Conservation (phyloP, 2,329 filamentous ascomycete species). For the Microthyrium microscopicum region DNA sequence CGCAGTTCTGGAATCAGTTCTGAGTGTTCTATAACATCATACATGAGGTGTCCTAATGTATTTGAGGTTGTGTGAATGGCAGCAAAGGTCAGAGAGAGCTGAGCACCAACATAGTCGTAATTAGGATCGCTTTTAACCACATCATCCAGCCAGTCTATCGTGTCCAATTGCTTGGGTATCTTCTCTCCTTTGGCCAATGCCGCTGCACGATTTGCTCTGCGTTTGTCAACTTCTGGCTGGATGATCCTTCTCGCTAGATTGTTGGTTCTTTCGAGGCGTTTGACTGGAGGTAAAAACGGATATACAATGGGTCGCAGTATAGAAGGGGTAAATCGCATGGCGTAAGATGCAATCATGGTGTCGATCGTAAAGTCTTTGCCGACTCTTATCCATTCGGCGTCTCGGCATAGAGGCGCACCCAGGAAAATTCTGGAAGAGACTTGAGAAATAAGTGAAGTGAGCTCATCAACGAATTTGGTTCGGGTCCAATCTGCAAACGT, state of each 20-base stretch:
- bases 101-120: conserved; percentile 4
- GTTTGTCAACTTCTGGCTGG: conserved; percentile 19
- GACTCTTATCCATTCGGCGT: conserved; percentile 2
- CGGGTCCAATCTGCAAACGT: conserved; percentile 4
- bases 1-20: conserved; percentile 14
- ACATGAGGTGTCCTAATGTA: conserved; percentile 12
- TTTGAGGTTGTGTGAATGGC: conserved; percentile 16
- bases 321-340: background rate
- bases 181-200: conserved; percentile 8
- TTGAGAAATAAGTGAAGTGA: conserved; percentile 17
- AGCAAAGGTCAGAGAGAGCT: conserved; percentile 10
- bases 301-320: conserved; percentile 2
- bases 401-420: conserved; percentile 6
- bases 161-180: conserved; percentile 14
- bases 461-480: background rate
- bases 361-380: background rate
- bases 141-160: conserved; percentile 25
- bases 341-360: background rate
- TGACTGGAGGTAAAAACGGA: conserved; percentile 17
- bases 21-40: conserved; percentile 12
- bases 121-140: conserved; percentile 18
- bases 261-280: conserved; percentile 16
- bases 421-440: conserved; percentile 22
- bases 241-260: conserved; percentile 17
- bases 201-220: conserved; percentile 12